A percentile compares a stretch with the other conserved stretches of the same genome.
Evolutionary conservation across 148 eudicot species (phyloP).

Genomic region (Amaranthus hypochondriacus): DNA sequence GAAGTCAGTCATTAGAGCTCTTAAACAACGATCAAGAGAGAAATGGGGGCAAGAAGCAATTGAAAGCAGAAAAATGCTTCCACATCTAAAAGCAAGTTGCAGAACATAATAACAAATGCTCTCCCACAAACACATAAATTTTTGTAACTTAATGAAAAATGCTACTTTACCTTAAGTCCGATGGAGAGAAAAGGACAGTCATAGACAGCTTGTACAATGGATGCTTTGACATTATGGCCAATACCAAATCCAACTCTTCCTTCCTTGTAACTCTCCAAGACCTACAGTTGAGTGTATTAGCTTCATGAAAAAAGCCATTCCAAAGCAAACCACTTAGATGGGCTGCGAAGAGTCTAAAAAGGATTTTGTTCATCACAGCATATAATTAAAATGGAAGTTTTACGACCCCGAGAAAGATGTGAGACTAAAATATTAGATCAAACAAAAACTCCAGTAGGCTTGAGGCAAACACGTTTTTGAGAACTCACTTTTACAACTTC

Average conservation of each 20-base stretch:
- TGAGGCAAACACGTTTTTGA: neutral
- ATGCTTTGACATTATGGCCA: constrained; percentile 52
- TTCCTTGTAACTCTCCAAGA: constrained; percentile 51
- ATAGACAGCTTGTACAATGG: constrained; percentile 59
- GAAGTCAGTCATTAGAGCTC: neutral
- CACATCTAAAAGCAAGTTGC: neutral
- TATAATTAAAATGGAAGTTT: neutral
- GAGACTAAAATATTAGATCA: neutral
- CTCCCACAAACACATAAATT: neutral
- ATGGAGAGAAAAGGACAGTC: constrained; percentile 80
- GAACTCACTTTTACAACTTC: constrained; percentile 54
- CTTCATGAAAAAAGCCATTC: constrained; percentile 10
- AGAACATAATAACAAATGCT: neutral
- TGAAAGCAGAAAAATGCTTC: neutral
- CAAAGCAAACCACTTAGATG: neutral
- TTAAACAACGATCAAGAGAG: neutral
- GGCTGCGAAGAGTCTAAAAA: neutral
- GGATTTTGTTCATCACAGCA: neutral
- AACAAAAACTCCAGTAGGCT: neutral
- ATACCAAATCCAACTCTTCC: constrained; percentile 80
- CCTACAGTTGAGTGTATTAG: constrained; percentile 40
- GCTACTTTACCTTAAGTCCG: constrained; percentile 54
- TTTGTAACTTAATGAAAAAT: neutral
- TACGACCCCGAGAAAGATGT: neutral
- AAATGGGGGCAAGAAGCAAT: neutral